These are phyloP conservation scores for Glycine latifolia DNA, from an alignment of 306 rosid species.

Conservation along the genomic window DNA sequence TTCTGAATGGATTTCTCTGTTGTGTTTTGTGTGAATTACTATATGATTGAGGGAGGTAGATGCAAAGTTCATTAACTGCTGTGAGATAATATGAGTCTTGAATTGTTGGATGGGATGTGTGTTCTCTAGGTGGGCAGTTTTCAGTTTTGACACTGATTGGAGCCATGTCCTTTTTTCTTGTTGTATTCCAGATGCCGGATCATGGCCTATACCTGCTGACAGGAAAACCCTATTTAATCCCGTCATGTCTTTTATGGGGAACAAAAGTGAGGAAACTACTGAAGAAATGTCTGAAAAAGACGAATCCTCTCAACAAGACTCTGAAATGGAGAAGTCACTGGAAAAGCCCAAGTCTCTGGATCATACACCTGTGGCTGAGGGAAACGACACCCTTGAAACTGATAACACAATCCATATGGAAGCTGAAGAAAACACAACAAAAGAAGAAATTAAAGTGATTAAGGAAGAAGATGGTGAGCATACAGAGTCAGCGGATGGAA, in stretches of 20 bases:
- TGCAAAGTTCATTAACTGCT: slow-evolving; percentile 15
- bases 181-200: slow-evolving; percentile 69
- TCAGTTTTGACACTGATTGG: slow-evolving; percentile 47
- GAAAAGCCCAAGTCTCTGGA: slow-evolving; percentile 57
- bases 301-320: slow-evolving; percentile 53
- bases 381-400: slow-evolving; percentile 52
- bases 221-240: slow-evolving; percentile 73
- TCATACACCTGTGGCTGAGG: slow-evolving; percentile 52
- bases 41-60: slow-evolving; percentile 27
- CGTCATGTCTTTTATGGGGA: slow-evolving; percentile 82
- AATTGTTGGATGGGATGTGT: slow-evolving; percentile 22
- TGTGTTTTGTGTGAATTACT: slow-evolving; percentile 7
- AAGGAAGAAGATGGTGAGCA: slow-evolving; percentile 50
- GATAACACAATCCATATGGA: slow-evolving; percentile 47
- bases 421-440: slow-evolving; percentile 50
- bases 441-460: slow-evolving; percentile 54
- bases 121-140: slow-evolving; percentile 26
- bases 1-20: slow-evolving; percentile 18
- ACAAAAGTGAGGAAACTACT: slow-evolving; percentile 60
- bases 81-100: slow-evolving; percentile 16
- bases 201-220: slow-evolving; percentile 75
- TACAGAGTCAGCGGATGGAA: slow-evolving; percentile 52
- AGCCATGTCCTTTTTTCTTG: slow-evolving; percentile 34
- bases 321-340: slow-evolving; percentile 53
- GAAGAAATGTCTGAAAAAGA: slow-evolving; percentile 56